Conservation (phyloP, 2,329 filamentous ascomycete genomes). For the Zasmidium citrigriseum region DNA sequence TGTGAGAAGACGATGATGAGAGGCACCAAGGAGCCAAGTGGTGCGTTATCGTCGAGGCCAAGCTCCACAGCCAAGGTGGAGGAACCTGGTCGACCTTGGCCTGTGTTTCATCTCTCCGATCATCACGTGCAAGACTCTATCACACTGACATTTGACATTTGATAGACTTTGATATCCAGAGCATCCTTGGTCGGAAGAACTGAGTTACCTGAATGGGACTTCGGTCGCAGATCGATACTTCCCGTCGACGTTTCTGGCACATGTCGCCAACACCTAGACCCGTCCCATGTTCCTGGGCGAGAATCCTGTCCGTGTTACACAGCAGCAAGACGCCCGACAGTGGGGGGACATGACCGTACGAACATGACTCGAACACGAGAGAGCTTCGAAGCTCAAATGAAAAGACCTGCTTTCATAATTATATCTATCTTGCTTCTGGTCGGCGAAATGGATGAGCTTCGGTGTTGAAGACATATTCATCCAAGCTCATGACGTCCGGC, state of each 20-base stretch:
- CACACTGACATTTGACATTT: neutral
- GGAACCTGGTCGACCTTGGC: neutral
- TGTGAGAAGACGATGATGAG: neutral
- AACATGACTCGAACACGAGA: neutral
- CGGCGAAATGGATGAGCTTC: conserved; percentile 51
- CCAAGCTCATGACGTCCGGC: conserved; percentile 44
- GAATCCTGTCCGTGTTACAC: neutral
- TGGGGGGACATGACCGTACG: neutral
- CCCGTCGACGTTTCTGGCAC: neutral
- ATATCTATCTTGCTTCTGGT: conserved; percentile 13
- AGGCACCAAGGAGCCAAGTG: neutral
- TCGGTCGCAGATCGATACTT: neutral
- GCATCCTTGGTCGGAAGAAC: too few species aligned
- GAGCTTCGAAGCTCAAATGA: neutral
- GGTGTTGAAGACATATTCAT: conserved; percentile 54
- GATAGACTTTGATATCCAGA: neutral
- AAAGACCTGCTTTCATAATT: neutral
- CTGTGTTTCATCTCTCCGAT: neutral
- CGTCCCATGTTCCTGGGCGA: conserved; percentile 3
- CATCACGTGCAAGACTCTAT: neutral
- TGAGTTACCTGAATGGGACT: too few species aligned
- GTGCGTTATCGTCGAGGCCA: neutral
- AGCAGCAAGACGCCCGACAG: conserved; percentile 4
- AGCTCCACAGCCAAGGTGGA: neutral
- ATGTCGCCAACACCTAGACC: neutral